These are phyloP conservation scores for Pythium myriotylum DNA, from an alignment of 352 stramenopile genomes.

Conservation along the genomic window DNA sequence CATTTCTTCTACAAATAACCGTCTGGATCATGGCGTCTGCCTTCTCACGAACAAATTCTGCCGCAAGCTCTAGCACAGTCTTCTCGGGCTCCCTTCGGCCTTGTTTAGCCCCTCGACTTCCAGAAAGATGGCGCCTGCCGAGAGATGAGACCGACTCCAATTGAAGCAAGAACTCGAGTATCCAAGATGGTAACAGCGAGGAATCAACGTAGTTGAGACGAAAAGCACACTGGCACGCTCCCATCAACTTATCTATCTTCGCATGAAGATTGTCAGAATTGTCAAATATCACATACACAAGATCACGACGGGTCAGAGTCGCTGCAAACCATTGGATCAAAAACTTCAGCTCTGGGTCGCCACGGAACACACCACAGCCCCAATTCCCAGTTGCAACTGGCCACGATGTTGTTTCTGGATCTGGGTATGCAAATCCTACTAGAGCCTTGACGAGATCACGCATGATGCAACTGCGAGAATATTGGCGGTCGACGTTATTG, in stretches of 20 bases:
- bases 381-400: slow-evolving; percentile 78
- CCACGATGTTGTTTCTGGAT: slow-evolving; percentile 33
- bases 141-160: neutral
- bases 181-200: neutral
- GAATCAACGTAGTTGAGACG: neutral
- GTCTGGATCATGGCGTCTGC: neutral
- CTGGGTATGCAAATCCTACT: slow-evolving; percentile 58
- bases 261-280: slow-evolving; percentile 41
- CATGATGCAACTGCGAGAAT: slow-evolving; percentile 45
- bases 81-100: neutral
- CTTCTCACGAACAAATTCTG: slow-evolving; percentile 10
- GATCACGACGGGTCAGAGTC: slow-evolving; percentile 42
- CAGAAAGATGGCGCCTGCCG: too few relatives aligned
- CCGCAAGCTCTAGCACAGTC: slow-evolving; percentile 10
- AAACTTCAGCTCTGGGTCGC: slow-evolving; percentile 79
- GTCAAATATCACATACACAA: slow-evolving; percentile 72
- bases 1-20: too few relatives aligned
- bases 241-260: slow-evolving; percentile 36
- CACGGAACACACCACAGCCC: slow-evolving; percentile 79
- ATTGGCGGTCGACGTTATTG: slow-evolving; percentile 43
- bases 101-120: too few relatives aligned
- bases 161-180: slow-evolving; percentile 15
- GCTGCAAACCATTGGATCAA: slow-evolving; percentile 82
- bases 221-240: neutral
- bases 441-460: slow-evolving; percentile 75